These are phyloP conservation scores for Lepraria neglecta DNA, from an alignment of 495 filamentous ascomycete species.

Conservation along the genomic window DNA sequence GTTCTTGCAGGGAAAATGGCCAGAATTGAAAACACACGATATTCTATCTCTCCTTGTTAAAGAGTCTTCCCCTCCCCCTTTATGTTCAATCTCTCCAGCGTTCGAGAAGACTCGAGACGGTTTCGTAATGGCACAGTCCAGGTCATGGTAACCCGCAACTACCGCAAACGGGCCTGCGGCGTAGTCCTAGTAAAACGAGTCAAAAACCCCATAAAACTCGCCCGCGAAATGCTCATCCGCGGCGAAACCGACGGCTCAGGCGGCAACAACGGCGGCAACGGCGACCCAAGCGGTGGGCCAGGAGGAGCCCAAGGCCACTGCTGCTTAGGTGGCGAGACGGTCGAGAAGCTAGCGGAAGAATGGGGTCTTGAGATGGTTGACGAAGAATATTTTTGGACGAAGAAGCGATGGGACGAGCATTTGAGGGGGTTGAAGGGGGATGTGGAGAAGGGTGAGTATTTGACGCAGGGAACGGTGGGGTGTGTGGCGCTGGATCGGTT, in stretches of 20 bases:
- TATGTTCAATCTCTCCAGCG: no score
- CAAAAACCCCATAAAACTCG: constrained; percentile 73
- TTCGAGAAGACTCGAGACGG: no score
- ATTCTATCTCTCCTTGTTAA: no score
- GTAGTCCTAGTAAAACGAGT: constrained; percentile 65
- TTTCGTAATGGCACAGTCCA: no score
- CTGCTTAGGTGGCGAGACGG: constrained; percentile 41
- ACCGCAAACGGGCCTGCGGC: constrained; percentile 67
- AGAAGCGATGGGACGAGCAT: constrained; percentile 80
- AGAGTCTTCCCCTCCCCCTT: no score
- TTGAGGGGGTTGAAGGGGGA: constrained; percentile 51
- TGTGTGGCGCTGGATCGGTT: constrained; percentile 70
- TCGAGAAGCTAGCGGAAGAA: constrained; percentile 59
- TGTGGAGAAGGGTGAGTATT: constrained; percentile 39
- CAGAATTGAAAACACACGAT: no score
- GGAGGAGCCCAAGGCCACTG: constrained; percentile 52
- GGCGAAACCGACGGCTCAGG: constrained; percentile 36
- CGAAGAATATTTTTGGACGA: constrained; percentile 70
- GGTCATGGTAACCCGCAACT: constrained; percentile 69
- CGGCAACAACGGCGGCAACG: constrained; percentile 58
- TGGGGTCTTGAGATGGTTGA: constrained; percentile 74
- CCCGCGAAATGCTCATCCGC: constrained; percentile 60
- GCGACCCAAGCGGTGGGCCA: constrained; percentile 60
- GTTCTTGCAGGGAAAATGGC: no score
- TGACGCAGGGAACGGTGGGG: constrained; percentile 79